Evolutionary conservation across 371 early-diverging fungal genomes (phyloP).

Genomic region (Phascolomyces articulosus): DNA sequence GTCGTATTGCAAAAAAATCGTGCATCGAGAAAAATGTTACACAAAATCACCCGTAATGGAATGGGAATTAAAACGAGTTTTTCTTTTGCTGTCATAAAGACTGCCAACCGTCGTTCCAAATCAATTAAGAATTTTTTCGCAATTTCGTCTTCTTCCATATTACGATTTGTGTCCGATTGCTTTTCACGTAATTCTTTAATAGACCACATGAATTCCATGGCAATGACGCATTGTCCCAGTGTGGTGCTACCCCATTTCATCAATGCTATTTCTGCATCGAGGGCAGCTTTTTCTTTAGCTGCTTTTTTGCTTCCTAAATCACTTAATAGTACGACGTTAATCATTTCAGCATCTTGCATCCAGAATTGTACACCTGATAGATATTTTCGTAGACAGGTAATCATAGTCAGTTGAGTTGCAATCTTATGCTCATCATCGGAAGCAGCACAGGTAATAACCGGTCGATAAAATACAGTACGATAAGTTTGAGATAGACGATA

Average conservation of each 20-base stretch:
- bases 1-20: conserved; percentile 68
- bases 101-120: conserved; percentile 59
- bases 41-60: conserved; percentile 59
- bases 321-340: conserved; percentile 61
- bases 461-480: conserved; percentile 54
- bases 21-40: conserved; percentile 58
- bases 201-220: conserved; percentile 61
- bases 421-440: conserved; percentile 58
- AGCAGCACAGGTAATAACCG: conserved; percentile 63
- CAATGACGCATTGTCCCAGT: conserved; percentile 62
- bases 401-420: conserved; percentile 41
- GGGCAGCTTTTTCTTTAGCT: conserved; percentile 1
- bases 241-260: conserved; percentile 64
- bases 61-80: conserved; percentile 52
- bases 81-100: conserved; percentile 64
- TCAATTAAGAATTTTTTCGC: conserved; percentile 71
- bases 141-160: conserved; percentile 60
- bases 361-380: conserved; percentile 61
- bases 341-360: conserved; percentile 72
- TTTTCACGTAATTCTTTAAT: conserved; percentile 48
- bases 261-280: background rate
- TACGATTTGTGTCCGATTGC: conserved; percentile 30
- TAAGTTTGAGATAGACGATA: conserved; percentile 41
- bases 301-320: conserved; percentile 46
- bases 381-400: conserved; percentile 52